A percentile compares a stretch with the other conserved stretches of the same genome.
phyloP scores from a whole-genome alignment of 352 stramenopile genomes.

The Phytopythium oedochilum region DNA sequence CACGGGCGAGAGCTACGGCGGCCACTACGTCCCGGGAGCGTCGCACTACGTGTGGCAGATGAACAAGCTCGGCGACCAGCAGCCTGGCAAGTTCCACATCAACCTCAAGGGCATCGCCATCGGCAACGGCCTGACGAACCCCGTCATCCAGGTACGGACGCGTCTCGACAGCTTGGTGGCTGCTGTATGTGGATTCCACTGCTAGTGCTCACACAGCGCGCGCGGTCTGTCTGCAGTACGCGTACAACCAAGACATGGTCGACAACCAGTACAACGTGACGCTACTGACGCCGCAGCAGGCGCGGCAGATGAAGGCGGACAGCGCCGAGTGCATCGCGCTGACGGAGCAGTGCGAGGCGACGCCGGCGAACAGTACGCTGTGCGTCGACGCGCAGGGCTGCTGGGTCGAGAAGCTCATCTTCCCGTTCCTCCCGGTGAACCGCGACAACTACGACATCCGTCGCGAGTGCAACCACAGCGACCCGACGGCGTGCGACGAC shows the following conservation, averaged over 20 bases:
- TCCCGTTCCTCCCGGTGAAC: slow-evolving; percentile 24
- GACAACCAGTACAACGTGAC: slow-evolving; percentile 52
- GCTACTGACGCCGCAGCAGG: slow-evolving; percentile 20
- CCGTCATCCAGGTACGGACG: slow-evolving; percentile 34
- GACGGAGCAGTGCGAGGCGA: slow-evolving; percentile 24
- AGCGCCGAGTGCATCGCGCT: slow-evolving; percentile 34
- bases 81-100: slow-evolving; percentile 18
- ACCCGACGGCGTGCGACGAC: slow-evolving; percentile 35
- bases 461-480: slow-evolving; percentile 17
- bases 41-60: slow-evolving; percentile 40
- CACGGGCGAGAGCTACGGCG: slow-evolving; percentile 46
- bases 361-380: slow-evolving; percentile 14
- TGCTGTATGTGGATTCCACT: too few relatives aligned
- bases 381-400: slow-evolving; percentile 28
- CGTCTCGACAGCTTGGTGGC: too few relatives aligned
- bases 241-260: slow-evolving; percentile 46
- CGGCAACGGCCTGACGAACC: slow-evolving; percentile 47
- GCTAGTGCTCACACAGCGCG: too few relatives aligned
- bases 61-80: slow-evolving; percentile 9
- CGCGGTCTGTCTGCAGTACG: slow-evolving; percentile 23
- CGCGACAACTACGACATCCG: slow-evolving; percentile 56
- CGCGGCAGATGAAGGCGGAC: slow-evolving; percentile 28
- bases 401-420: slow-evolving; percentile 37
- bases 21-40: slow-evolving; percentile 46
- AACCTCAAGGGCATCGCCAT: slow-evolving; percentile 48